A percentile compares a stretch with the other conserved stretches of the same genome.
These are phyloP conservation scores for Mortierella sp. DNA, from an alignment of 371 early-diverging fungal genomes.

Conservation along the genomic window DNA sequence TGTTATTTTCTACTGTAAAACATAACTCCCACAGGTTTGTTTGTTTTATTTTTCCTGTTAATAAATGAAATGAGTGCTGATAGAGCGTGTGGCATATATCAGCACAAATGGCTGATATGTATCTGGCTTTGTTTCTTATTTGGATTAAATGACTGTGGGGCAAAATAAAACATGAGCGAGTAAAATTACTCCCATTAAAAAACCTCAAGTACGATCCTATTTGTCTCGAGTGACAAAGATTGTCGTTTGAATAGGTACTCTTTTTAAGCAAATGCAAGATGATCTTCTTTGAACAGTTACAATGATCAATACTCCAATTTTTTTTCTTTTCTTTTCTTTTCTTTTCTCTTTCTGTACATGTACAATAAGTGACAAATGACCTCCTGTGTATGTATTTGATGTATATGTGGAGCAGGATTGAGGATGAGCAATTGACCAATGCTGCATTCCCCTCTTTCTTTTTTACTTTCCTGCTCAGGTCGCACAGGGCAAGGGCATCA, in stretches of 20 bases:
- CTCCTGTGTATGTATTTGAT: background rate
- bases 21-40: too few relatives aligned
- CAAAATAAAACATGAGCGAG: background rate
- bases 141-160: background rate
- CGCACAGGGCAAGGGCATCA: conserved; percentile 6
- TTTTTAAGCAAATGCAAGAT: too few relatives aligned
- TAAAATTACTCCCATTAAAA: background rate
- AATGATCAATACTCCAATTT: too few relatives aligned
- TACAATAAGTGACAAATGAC: too few relatives aligned
- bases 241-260: background rate
- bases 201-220: background rate
- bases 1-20: too few relatives aligned
- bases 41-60: too few relatives aligned
- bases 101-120: too few relatives aligned
- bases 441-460: background rate
- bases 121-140: too few relatives aligned
- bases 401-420: background rate
- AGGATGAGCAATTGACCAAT: background rate
- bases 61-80: too few relatives aligned
- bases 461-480: conserved; percentile 1
- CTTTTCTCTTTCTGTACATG: background rate
- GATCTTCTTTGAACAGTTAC: too few relatives aligned
- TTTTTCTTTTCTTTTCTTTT: background rate
- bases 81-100: too few relatives aligned
- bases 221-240: background rate